These are phyloP conservation scores for Hypoxylon sp. DNA, from an alignment of 2,329 filamentous ascomycete species.

Conservation along the genomic window DNA sequence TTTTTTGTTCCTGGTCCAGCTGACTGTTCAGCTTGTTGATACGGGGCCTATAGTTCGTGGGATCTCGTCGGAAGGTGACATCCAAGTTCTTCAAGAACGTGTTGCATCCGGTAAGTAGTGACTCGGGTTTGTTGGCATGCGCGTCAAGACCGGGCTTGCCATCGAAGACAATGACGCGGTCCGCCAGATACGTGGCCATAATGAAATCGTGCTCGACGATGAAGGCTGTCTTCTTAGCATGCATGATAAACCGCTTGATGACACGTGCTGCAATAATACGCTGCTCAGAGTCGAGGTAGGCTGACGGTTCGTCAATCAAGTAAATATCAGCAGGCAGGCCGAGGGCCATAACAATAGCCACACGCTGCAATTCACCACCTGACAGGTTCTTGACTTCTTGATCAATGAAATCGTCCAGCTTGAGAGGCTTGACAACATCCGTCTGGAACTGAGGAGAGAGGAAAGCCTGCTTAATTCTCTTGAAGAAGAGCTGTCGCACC, in stretches of 20 bases:
- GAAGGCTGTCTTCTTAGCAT: constrained; percentile 99
- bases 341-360: constrained; percentile 96
- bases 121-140: constrained; percentile 90
- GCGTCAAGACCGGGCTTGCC: constrained; percentile 90
- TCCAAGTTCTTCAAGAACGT: constrained; percentile 95
- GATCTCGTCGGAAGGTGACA: constrained; percentile 98
- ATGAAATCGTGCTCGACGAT: constrained; percentile 99
- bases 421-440: constrained; percentile 99
- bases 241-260: constrained; percentile 99
- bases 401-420: constrained; percentile 98
- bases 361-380: constrained; percentile 99
- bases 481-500: constrained; percentile 98
- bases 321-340: constrained; percentile 98
- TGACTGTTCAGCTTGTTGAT: constrained; percentile 98
- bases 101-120: constrained; percentile 95
- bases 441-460: constrained; percentile 98
- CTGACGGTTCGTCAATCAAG: constrained; percentile 96
- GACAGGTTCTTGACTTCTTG: constrained; percentile 99
- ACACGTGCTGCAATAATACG: constrained; percentile 97
- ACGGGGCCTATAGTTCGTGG: constrained; percentile 93
- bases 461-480: constrained; percentile 98
- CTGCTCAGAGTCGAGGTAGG: constrained; percentile 98
- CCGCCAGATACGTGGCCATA: constrained; percentile 82
- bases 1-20: constrained; percentile 97
- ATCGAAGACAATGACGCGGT: constrained; percentile 98